Conservation (phyloP, 169 alveolate species). For the Cryptosporidium felis region DNA sequence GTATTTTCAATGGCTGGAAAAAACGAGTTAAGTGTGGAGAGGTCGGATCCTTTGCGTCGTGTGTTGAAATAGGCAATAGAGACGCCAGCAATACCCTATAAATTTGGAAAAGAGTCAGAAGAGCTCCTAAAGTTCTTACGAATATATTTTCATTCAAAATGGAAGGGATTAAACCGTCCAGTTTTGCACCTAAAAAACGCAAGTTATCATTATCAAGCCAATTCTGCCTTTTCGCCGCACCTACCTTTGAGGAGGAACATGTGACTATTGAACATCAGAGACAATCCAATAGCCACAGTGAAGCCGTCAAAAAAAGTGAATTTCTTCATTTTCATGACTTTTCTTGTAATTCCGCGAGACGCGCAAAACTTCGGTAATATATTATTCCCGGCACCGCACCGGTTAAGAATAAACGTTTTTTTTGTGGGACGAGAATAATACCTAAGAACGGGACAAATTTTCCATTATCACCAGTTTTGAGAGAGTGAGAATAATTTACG, state of each 20-base stretch:
- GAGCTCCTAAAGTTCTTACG: neutral
- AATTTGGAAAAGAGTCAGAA: neutral
- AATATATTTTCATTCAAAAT: neutral
- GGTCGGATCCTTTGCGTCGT: conserved; percentile 9
- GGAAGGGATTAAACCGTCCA: neutral
- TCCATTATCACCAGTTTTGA: neutral
- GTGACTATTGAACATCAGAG: conserved; percentile 23
- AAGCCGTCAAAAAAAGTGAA: neutral
- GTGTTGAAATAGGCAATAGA: conserved; percentile 27
- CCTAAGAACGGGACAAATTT: neutral
- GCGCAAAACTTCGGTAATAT: conserved; percentile 17
- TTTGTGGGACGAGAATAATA: conserved; percentile 24
- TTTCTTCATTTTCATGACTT: neutral
- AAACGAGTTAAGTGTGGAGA: conserved; percentile 31
- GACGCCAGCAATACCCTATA: neutral
- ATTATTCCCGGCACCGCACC: conserved; percentile 23
- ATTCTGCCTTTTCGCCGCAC: neutral
- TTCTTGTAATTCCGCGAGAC: conserved; percentile 55
- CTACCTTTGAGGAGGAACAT: conserved; percentile 25
- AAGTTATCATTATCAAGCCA: neutral
- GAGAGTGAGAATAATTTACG: neutral
- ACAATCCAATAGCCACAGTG: neutral
- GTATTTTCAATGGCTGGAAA: neutral
- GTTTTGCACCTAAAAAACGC: neutral
- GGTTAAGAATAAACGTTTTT: conserved; percentile 9